Percentiles rank a stretch among this genome's conserved stretches.
phyloP scores from a whole-genome alignment of 2,329 filamentous ascomycete genomes.

The Diaporthe ilicicola region DNA sequence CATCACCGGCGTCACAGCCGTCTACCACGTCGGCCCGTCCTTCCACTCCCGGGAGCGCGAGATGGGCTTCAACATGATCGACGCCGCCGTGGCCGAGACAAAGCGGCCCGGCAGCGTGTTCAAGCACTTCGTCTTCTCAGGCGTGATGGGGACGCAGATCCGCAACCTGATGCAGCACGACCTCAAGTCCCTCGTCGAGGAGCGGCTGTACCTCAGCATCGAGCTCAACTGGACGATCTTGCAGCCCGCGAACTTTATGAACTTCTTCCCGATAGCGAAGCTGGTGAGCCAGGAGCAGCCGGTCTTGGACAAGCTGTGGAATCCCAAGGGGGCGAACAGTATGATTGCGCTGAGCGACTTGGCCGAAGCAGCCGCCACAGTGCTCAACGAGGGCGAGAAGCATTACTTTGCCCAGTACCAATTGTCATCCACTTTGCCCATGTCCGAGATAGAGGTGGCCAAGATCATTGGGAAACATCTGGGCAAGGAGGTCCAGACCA shows the following conservation, averaged over 20 bases:
- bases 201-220: conserved; percentile 44
- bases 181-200: conserved; percentile 45
- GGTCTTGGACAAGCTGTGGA: conserved; percentile 13
- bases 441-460: conserved; percentile 28
- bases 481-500: neutral
- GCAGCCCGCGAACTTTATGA: conserved; percentile 46
- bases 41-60: conserved; percentile 45
- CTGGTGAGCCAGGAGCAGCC: conserved; percentile 20
- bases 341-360: conserved; percentile 34
- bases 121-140: conserved; percentile 46
- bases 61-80: conserved; percentile 47
- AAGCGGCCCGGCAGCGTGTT: conserved; percentile 36
- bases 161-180: conserved; percentile 48
- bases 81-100: conserved; percentile 41
- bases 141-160: conserved; percentile 44
- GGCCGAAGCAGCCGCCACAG: conserved; percentile 33
- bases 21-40: conserved; percentile 45
- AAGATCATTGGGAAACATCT: conserved; percentile 21
- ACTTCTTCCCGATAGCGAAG: conserved; percentile 35
- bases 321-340: conserved; percentile 29
- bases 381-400: conserved; percentile 33
- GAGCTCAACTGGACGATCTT: conserved; percentile 45
- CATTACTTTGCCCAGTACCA: conserved; percentile 37
- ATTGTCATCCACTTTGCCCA: conserved; percentile 32
- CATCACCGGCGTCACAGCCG: conserved; percentile 36